Percentiles rank a stretch among this genome's conserved stretches.
Conservation (phyloP, 164 flowering plant genomes). For the Warburgia ugandensis region DNA sequence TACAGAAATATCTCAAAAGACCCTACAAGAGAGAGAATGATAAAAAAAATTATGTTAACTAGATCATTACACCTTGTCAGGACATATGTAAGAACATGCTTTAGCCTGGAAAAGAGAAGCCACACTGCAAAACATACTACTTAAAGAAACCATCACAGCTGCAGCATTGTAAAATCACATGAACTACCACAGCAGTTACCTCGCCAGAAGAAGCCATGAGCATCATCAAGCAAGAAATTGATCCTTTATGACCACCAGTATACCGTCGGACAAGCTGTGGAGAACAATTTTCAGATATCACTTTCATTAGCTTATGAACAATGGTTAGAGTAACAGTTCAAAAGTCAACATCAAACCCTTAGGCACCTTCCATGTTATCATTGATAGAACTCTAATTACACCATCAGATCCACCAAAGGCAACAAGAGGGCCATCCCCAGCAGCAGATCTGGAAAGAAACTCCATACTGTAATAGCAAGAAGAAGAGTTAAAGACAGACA, state of each 20-base stretch:
- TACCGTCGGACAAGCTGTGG: constrained; percentile 91
- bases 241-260: constrained; percentile 96
- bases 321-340: constrained; percentile 1
- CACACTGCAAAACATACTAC: too few relatives aligned
- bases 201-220: constrained; percentile 96
- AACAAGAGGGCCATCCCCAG: constrained; percentile 88
- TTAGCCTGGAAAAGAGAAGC: too few relatives aligned
- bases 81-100: too few relatives aligned
- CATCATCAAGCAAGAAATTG: constrained; percentile 89
- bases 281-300: background rate
- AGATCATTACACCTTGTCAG: too few relatives aligned
- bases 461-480: constrained; percentile 68
- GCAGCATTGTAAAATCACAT: background rate
- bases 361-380: constrained; percentile 97
- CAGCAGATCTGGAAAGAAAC: constrained; percentile 76
- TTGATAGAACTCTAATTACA: constrained; percentile 93
- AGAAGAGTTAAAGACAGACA: background rate
- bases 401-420: constrained; percentile 99
- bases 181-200: constrained; percentile 32
- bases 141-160: background rate
- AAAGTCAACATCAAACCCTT: constrained; percentile 6
- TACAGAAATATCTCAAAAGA: too few relatives aligned
- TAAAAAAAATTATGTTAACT: too few relatives aligned
- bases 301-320: background rate
- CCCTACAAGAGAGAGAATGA: too few relatives aligned